Conservation (phyloP, 2,329 filamentous ascomycete genomes). For the Apiospora rasikravindrae region DNA sequence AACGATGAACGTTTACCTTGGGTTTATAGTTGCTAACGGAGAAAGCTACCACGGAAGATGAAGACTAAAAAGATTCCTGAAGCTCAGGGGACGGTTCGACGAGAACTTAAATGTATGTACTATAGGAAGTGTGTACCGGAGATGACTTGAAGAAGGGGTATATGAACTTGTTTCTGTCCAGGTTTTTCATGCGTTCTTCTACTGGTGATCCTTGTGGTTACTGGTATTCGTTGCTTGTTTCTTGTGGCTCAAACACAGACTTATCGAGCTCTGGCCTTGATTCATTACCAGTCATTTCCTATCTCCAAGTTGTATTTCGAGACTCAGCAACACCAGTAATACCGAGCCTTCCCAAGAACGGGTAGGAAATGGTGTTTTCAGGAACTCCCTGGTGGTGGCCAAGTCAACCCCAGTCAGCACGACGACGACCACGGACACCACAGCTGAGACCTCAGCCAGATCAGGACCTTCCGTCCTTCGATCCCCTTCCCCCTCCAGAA, state of each 20-base stretch:
- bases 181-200: background rate
- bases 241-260: background rate
- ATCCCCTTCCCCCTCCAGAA: too few relatives aligned
- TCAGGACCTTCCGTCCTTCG: too few relatives aligned
- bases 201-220: background rate
- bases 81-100: background rate
- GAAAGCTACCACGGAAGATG: background rate
- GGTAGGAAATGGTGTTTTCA: too few relatives aligned
- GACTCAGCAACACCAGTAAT: background rate
- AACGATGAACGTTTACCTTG: background rate
- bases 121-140: background rate
- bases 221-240: background rate
- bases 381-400: too few relatives aligned
- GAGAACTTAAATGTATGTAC: background rate
- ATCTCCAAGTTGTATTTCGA: background rate
- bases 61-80: background rate
- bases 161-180: background rate
- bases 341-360: background rate
- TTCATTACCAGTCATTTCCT: too few relatives aligned
- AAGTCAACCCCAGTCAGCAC: too few relatives aligned
- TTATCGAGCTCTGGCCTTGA: background rate
- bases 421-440: too few relatives aligned
- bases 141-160: background rate
- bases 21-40: background rate
- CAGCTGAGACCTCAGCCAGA: too few relatives aligned